phyloP scores from a whole-genome alignment of 805 yeast species.

The Pachysolen tannophilus region DNA sequence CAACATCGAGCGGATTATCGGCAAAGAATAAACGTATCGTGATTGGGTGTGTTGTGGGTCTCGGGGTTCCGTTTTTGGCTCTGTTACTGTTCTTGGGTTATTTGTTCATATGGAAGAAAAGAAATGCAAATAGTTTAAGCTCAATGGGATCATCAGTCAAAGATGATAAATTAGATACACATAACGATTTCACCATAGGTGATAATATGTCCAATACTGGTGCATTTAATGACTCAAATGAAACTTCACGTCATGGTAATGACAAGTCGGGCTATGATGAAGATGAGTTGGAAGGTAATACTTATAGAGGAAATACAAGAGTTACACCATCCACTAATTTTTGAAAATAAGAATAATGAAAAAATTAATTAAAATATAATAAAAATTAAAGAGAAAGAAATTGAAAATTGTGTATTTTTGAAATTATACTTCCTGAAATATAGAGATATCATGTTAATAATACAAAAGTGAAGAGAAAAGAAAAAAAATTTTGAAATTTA shows the following conservation, averaged over 20 bases:
- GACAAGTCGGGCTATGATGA: slow-evolving; percentile 7
- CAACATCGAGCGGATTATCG: slow-evolving; percentile 33
- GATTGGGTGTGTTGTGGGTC: slow-evolving; percentile 64
- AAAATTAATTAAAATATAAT: not conserved
- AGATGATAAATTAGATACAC: too few relatives aligned
- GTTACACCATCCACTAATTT: slow-evolving; percentile 8
- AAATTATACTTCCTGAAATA: not conserved
- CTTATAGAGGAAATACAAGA: slow-evolving; percentile 9
- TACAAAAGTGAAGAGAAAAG: too few relatives aligned
- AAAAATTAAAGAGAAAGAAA: too few relatives aligned
- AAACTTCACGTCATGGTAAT: not conserved
- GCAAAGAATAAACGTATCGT: slow-evolving; percentile 44
- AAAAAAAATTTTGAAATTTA: too few relatives aligned
- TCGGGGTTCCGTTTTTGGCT: slow-evolving; percentile 55
- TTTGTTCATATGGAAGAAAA: slow-evolving; percentile 7
- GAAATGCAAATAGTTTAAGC: too few relatives aligned
- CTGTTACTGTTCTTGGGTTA: slow-evolving; percentile 23
- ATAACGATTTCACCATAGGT: slow-evolving; percentile 7
- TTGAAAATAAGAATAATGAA: too few relatives aligned
- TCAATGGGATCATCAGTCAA: too few relatives aligned
- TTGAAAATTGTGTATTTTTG: too few relatives aligned
- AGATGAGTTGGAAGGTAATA: slow-evolving; percentile 8
- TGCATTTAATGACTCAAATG: too few relatives aligned
- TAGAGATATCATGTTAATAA: not conserved
- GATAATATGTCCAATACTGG: slow-evolving; percentile 9